Conservation (phyloP, 345 rosid genomes). For the Gossypium thurberi region DNA sequence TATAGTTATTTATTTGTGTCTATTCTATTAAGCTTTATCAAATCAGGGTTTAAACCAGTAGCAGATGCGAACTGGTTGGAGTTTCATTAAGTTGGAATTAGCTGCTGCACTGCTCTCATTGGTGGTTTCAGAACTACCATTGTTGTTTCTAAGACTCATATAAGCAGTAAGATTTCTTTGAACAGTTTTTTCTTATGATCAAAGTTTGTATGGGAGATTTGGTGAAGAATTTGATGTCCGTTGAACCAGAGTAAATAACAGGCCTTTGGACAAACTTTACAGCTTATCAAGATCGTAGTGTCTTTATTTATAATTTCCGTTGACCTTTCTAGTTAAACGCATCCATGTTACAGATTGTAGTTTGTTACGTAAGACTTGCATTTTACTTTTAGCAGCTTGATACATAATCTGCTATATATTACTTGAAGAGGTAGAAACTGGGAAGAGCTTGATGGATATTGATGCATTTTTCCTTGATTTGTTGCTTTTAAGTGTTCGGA, state of each 20-base stretch:
- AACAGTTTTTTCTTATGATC: neutral
- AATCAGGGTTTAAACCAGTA: conserved; percentile 9
- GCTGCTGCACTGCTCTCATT: conserved; percentile 7
- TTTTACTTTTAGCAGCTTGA: neutral
- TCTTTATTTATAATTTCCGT: neutral
- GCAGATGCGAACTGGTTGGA: neutral
- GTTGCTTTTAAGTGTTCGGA: neutral
- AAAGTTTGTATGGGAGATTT: neutral
- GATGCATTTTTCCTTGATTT: neutral
- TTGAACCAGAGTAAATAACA: neutral
- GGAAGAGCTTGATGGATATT: neutral
- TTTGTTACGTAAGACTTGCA: neutral
- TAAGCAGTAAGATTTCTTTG: neutral
- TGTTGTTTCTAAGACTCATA: neutral
- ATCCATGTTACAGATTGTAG: neutral
- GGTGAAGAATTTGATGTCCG: neutral
- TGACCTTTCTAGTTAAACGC: neutral
- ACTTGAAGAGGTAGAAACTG: neutral
- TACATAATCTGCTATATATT: neutral
- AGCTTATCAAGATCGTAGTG: neutral
- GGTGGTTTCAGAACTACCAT: neutral
- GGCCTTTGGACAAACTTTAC: neutral
- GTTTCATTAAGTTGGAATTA: neutral
- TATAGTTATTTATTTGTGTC: neutral
- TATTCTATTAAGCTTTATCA: neutral